Percentiles rank a stretch among this genome's conserved stretches.
phyloP scores from a whole-genome alignment of 148 eudicot species.

The Gaultheria prostrata region DNA sequence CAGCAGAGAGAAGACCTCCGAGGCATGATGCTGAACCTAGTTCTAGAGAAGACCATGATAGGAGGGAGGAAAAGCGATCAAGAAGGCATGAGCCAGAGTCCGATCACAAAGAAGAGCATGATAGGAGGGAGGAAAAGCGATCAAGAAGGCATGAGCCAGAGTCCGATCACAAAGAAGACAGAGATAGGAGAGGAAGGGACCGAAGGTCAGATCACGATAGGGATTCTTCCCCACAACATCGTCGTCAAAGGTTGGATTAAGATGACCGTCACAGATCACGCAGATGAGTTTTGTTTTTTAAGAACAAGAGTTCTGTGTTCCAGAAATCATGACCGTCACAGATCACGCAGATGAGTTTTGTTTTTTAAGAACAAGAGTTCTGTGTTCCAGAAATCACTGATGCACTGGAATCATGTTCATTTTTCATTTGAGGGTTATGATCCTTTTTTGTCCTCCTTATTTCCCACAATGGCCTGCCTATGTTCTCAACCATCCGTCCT shows the following conservation, averaged over 20 bases:
- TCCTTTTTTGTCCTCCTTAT: background rate
- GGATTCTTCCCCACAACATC: conserved; percentile 40
- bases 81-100: conserved; percentile 39
- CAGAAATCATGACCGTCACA: background rate
- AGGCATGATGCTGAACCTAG: conserved; percentile 40
- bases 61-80: conserved; percentile 53
- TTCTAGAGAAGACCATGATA: conserved; percentile 42
- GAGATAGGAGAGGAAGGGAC: conserved; percentile 30
- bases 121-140: conserved; percentile 52
- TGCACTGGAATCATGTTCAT: background rate
- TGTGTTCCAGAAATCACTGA: background rate
- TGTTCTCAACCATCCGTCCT: background rate
- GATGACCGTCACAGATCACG: background rate
- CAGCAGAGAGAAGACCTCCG: conserved; percentile 33
- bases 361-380: background rate
- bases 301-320: background rate
- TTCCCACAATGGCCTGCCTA: background rate
- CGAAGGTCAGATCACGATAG: conserved; percentile 37
- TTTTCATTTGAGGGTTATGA: background rate
- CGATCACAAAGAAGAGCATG: conserved; percentile 37
- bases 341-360: conserved; percentile 10
- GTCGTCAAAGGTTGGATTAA: conserved; percentile 33
- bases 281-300: background rate
- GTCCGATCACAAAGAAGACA: conserved; percentile 32
- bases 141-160: conserved; percentile 41